These are phyloP conservation scores for Pleurostoma richardsiae DNA, from an alignment of 2,329 filamentous ascomycete species.

Conservation along the genomic window DNA sequence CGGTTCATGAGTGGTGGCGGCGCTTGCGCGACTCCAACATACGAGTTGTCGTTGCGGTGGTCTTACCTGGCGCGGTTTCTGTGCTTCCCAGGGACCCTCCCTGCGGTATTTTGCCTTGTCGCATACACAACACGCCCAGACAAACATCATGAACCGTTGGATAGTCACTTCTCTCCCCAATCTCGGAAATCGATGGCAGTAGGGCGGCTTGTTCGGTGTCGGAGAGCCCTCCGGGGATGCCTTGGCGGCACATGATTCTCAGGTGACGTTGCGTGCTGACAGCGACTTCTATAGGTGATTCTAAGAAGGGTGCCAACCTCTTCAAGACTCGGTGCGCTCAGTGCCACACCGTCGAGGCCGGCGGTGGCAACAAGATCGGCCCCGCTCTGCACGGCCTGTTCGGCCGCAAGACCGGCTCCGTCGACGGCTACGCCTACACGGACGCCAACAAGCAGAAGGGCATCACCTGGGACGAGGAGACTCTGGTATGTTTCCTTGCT, in stretches of 20 bases:
- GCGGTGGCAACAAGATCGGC: conserved; percentile 95
- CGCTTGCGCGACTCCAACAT: no score
- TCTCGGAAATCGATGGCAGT: no score
- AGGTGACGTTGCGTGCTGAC: background rate
- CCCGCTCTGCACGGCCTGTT: conserved; percentile 96
- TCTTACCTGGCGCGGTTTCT: no score
- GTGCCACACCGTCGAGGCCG: conserved; percentile 93
- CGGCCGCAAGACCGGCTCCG: conserved; percentile 88
- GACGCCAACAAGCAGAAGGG: conserved; percentile 99
- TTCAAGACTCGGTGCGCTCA: conserved; percentile 99
- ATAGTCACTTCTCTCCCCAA: no score
- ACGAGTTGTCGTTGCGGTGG: no score
- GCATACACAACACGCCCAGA: background rate
- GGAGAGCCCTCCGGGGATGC: no score
- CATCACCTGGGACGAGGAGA: conserved; percentile 79
- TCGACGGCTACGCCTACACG: conserved; percentile 94
- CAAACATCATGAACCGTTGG: background rate
- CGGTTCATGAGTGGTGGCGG: no score
- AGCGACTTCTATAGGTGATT: conserved; percentile 60
- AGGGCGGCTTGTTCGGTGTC: no score
- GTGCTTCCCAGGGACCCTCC: background rate
- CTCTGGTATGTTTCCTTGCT: conserved; percentile 58
- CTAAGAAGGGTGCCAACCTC: conserved; percentile 95
- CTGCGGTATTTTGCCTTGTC: conserved; percentile 27
- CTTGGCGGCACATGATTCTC: no score